A percentile compares a stretch with the other conserved stretches of the same genome.
These are phyloP conservation scores for Favolaschia claudopus DNA, from an alignment of 768 basidiomycete genomes.

Conservation along the genomic window DNA sequence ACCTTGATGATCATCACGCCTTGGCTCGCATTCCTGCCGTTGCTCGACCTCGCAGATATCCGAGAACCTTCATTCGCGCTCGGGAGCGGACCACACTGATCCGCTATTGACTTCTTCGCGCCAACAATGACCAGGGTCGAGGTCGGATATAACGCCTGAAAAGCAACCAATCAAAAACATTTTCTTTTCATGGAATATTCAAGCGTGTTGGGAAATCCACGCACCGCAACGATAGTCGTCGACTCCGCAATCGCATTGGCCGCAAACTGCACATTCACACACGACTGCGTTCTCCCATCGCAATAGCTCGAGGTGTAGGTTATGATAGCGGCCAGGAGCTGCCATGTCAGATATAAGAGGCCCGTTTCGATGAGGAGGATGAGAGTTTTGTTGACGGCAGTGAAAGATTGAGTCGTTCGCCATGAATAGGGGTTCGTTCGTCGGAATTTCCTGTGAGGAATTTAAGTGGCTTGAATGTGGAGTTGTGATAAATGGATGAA, in stretches of 20 bases:
- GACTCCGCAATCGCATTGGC: constrained; percentile 12
- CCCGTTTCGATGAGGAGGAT: constrained; percentile 12
- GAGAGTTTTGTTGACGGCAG: constrained; percentile 6
- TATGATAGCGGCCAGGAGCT: constrained; percentile 2
- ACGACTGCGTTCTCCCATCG: background rate
- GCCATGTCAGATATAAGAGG: constrained; percentile 13
- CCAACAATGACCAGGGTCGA: constrained; percentile 14
- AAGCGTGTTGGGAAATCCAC: background rate
- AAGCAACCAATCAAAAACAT: background rate
- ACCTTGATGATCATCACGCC: no score
- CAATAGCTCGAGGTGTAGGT: constrained; percentile 2
- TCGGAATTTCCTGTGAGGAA: background rate
- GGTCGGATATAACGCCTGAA: constrained; percentile 13
- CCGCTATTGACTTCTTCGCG: constrained; percentile 17
- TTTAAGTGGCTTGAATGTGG: background rate
- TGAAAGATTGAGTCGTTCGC: background rate
- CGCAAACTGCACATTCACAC: background rate
- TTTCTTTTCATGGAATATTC: no score
- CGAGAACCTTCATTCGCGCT: background rate
- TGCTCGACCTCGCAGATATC: background rate
- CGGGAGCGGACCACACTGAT: constrained; percentile 5
- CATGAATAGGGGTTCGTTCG: background rate
- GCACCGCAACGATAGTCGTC: constrained; percentile 8
- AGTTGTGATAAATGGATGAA: no score
- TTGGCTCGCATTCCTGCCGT: no score